Evolutionary conservation across 495 filamentous ascomycete genomes (phyloP).

Genomic region (Aspergillus haitiensis): DNA sequence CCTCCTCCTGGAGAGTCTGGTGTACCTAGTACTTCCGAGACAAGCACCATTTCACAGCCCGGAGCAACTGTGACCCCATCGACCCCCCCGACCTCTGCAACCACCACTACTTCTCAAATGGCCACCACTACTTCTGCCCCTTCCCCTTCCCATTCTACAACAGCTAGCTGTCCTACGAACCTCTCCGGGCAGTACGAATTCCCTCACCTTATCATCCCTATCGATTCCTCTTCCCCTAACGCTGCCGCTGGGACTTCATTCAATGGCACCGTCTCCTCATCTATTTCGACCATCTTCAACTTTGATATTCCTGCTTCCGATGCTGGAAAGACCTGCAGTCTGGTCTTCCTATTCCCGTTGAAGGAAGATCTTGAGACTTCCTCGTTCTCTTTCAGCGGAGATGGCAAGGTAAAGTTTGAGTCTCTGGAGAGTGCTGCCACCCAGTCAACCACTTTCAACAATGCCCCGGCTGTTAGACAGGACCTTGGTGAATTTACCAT

Average conservation of each 20-base stretch:
- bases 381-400: slow-evolving; percentile 56
- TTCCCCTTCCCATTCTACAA: slow-evolving; percentile 19
- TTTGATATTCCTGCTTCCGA: slow-evolving; percentile 61
- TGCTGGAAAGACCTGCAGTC: slow-evolving; percentile 59
- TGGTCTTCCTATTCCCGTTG: slow-evolving; percentile 66
- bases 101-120: slow-evolving; percentile 18
- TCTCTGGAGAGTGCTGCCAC: slow-evolving; percentile 43
- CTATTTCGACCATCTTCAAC: slow-evolving; percentile 64
- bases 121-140: background rate
- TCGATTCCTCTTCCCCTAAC: slow-evolving; percentile 57
- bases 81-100: slow-evolving; percentile 8
- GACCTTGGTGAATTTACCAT: slow-evolving; percentile 52
- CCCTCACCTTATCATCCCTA: slow-evolving; percentile 66
- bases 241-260: slow-evolving; percentile 52
- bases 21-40: background rate
- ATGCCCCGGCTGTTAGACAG: slow-evolving; percentile 43
- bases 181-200: slow-evolving; percentile 55
- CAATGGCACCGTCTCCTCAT: slow-evolving; percentile 55
- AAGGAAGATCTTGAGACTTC: slow-evolving; percentile 54
- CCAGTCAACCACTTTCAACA: slow-evolving; percentile 51
- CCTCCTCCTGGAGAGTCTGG: background rate
- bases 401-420: slow-evolving; percentile 56
- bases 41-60: background rate
- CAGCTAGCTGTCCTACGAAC: slow-evolving; percentile 49
- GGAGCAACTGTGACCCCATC: background rate